Percentiles rank a stretch among this genome's conserved stretches.
Evolutionary conservation across 768 basidiomycete species (phyloP).

Genomic region (Boletus rufocinnamomeus): DNA sequence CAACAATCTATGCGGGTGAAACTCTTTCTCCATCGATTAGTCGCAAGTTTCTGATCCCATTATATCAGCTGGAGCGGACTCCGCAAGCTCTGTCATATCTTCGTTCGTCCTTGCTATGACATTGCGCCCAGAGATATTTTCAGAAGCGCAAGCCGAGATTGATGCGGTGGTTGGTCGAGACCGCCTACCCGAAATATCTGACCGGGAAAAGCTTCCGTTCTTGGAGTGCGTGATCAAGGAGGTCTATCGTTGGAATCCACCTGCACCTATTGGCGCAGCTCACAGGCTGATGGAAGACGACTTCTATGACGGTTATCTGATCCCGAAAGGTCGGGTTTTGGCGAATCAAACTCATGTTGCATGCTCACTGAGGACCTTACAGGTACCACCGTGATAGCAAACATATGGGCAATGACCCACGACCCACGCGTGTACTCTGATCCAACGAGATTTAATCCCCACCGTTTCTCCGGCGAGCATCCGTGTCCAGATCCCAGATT

Average conservation of each 20-base stretch:
- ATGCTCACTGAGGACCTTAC: not conserved
- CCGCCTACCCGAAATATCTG: constrained; percentile 15
- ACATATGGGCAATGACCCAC: constrained; percentile 11
- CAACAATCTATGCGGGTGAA: constrained; percentile 3
- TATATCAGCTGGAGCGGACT: constrained; percentile 5
- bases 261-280: constrained; percentile 11
- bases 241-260: constrained; percentile 22
- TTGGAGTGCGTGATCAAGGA: constrained; percentile 35
- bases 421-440: constrained; percentile 3
- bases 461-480: not conserved
- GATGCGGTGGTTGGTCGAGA: not conserved
- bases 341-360: not conserved
- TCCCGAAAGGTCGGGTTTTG: constrained; percentile 1
- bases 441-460: constrained; percentile 1
- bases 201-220: constrained; percentile 44
- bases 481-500: not conserved
- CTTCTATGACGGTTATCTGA: constrained; percentile 2
- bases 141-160: constrained; percentile 1
- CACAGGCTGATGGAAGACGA: constrained; percentile 16
- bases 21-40: not conserved
- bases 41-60: not conserved
- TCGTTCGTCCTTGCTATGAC: constrained; percentile 5
- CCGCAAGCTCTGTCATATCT: constrained; percentile 7
- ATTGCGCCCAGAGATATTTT: constrained; percentile 5
- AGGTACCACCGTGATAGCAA: constrained; percentile 5